Conservation (phyloP, 305 asterid species). For the Fraxinus latifolia region DNA sequence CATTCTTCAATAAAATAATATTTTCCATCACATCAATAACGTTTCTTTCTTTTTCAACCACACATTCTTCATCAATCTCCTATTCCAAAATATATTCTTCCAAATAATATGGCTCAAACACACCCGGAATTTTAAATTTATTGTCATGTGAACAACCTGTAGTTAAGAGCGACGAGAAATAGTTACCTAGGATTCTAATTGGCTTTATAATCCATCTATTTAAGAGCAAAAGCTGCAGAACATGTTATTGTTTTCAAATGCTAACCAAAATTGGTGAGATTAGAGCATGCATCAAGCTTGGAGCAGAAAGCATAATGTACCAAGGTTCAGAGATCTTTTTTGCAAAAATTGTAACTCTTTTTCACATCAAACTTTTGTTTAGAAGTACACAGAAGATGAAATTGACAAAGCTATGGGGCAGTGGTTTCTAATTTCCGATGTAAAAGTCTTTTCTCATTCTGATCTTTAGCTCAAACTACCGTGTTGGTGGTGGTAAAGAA, state of each 20-base stretch:
- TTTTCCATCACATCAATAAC: too few species aligned
- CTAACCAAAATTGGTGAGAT: background rate
- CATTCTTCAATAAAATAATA: too few species aligned
- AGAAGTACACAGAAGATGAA: constrained; percentile 13
- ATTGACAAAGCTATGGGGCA: background rate
- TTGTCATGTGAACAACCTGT: background rate
- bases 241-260: background rate
- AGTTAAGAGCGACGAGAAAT: background rate
- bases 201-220: background rate
- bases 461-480: background rate
- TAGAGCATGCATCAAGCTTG: background rate
- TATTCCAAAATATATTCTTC: too few species aligned
- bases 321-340: constrained; percentile 1
- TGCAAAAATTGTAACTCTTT: background rate
- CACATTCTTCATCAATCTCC: too few species aligned
- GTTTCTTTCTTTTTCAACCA: too few species aligned
- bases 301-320: background rate
- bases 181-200: background rate
- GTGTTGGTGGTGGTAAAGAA: background rate
- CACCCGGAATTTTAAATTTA: background rate
- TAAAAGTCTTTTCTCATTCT: constrained; percentile 6
- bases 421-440: background rate
- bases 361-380: background rate
- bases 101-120: too few species aligned
- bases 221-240: constrained; percentile 2